phyloP scores from a whole-genome alignment of 179 eudicot genomes.

The Silene noctiflora region DNA sequence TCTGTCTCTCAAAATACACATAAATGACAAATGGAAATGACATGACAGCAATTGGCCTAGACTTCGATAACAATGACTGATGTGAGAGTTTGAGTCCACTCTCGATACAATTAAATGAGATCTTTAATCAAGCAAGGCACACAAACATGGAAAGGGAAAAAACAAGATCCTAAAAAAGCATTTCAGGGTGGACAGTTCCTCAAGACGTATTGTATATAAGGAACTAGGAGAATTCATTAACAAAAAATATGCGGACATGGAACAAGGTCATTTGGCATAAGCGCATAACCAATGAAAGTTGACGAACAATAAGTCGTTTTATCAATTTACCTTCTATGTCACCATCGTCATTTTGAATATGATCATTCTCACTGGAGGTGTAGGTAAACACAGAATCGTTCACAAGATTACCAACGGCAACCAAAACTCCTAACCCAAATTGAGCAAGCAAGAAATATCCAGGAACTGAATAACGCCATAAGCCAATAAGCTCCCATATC shows the following conservation, averaged over 20 bases:
- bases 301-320: neutral
- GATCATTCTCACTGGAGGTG: slow-evolving; percentile 57
- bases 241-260: neutral
- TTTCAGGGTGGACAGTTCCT: too few relatives aligned
- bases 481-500: slow-evolving; percentile 94
- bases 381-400: slow-evolving; percentile 83
- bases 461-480: slow-evolving; percentile 95
- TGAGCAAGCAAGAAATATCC: slow-evolving; percentile 89
- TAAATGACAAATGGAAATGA: neutral
- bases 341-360: slow-evolving; percentile 45
- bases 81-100: neutral
- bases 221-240: neutral
- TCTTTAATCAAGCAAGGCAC: neutral
- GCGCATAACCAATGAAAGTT: neutral
- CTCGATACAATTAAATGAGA: neutral
- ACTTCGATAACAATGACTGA: neutral
- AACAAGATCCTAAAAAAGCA: neutral
- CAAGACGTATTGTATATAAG: neutral
- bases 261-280: slow-evolving; percentile 3
- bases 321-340: slow-evolving; percentile 57
- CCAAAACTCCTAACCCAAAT: slow-evolving; percentile 84
- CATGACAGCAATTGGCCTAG: neutral
- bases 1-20: neutral
- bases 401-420: slow-evolving; percentile 94
- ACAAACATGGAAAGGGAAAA: neutral